Evolutionary conservation across 495 filamentous ascomycete species (phyloP).

Genomic region (Sordaria brevicollis): DNA sequence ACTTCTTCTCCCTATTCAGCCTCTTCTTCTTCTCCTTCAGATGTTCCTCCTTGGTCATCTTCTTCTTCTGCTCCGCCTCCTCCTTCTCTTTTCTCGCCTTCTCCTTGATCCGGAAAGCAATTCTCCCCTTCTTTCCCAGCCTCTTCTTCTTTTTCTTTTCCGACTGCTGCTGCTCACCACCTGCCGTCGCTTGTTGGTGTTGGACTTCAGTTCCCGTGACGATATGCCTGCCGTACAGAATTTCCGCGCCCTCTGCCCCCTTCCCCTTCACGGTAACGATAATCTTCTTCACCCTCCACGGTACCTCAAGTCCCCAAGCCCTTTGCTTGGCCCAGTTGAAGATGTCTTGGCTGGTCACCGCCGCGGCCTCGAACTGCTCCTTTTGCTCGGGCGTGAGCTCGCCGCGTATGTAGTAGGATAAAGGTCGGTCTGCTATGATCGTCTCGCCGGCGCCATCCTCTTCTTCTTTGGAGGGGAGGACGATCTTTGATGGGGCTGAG

Average conservation of each 20-base stretch:
- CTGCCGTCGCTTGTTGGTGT: neutral
- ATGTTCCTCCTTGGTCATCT: conserved; percentile 36
- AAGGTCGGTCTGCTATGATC: conserved; percentile 27
- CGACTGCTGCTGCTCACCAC: conserved; percentile 3
- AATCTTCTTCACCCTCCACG: conserved; percentile 43
- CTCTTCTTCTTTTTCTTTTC: conserved; percentile 30
- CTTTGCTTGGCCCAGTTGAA: conserved; percentile 26
- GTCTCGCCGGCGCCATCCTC: conserved; percentile 23
- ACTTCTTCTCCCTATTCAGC: conserved; percentile 41
- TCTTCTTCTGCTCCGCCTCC: conserved; percentile 15
- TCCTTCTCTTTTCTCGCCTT: conserved; percentile 22
- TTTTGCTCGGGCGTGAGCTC: conserved; percentile 21
- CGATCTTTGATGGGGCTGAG: conserved; percentile 24
- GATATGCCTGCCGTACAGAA: neutral
- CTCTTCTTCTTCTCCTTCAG: conserved; percentile 44
- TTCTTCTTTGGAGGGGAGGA: conserved; percentile 20
- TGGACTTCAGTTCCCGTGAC: neutral
- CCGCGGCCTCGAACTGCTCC: conserved; percentile 24
- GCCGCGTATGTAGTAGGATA: conserved; percentile 34
- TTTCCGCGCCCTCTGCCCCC: neutral
- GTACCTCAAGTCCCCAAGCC: conserved; percentile 43
- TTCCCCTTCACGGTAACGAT: conserved; percentile 5
- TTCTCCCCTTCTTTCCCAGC: conserved; percentile 44
- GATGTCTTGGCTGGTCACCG: conserved; percentile 37
- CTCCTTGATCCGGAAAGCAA: conserved; percentile 30